A percentile compares a stretch with the other conserved stretches of the same genome.
Conservation (phyloP, 2,329 filamentous ascomycete genomes). For the Xylaria sp. region DNA sequence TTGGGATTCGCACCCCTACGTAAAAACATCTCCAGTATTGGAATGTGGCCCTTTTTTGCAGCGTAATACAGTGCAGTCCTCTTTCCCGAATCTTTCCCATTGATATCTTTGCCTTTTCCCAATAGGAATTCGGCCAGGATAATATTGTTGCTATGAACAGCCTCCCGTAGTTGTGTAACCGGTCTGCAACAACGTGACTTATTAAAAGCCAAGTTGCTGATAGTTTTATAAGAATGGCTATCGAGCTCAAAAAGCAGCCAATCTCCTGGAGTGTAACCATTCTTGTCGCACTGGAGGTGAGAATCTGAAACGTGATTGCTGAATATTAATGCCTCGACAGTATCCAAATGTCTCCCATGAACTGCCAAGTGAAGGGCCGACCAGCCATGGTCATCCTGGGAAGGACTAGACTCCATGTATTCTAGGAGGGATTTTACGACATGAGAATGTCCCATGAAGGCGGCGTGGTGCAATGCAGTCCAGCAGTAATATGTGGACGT, state of each 20-base stretch:
- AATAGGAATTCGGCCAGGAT: not conserved
- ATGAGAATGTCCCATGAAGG: slow-evolving; percentile 2
- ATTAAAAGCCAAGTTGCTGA: not conserved
- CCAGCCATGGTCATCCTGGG: slow-evolving; percentile 8
- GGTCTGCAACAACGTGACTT: slow-evolving; percentile 2
- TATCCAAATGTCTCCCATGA: not conserved
- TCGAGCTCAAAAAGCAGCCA: too few relatives aligned
- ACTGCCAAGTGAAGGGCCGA: slow-evolving; percentile 8
- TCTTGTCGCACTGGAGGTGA: not conserved
- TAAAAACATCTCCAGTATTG: not conserved
- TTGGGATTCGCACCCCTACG: not conserved
- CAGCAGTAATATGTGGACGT: slow-evolving; percentile 11
- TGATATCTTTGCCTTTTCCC: not conserved
- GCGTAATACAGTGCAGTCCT: slow-evolving; percentile 12
- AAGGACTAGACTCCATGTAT: not conserved
- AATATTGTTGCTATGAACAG: not conserved
- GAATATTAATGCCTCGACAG: not conserved
- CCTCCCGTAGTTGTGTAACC: not conserved
- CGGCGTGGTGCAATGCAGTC: slow-evolving; percentile 11
- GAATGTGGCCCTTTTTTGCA: not conserved
- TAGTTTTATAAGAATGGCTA: not conserved
- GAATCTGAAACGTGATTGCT: not conserved
- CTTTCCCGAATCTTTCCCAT: not conserved
- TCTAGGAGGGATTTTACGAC: not conserved
- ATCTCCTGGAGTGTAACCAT: not conserved